phyloP scores from a whole-genome alignment of 371 early-diverging fungal species.

The Mucor piriformis region DNA sequence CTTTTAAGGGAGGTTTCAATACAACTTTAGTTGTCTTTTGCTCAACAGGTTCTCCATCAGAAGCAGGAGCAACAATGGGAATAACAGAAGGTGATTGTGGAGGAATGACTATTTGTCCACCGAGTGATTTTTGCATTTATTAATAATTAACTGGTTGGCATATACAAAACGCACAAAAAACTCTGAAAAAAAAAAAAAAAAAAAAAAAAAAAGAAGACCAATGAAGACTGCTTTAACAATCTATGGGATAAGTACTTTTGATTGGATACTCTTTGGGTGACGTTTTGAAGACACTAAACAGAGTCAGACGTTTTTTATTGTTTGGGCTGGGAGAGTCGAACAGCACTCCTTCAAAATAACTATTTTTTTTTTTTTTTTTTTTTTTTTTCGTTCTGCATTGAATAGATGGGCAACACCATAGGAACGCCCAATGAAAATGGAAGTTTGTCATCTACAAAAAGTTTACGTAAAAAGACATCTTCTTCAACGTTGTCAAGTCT shows the following conservation, averaged over 20 bases:
- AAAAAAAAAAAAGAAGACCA: background rate
- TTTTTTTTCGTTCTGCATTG: background rate
- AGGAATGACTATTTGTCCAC: conserved; percentile 49
- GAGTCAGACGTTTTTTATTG: too few species aligned
- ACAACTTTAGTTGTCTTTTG: conserved; percentile 20
- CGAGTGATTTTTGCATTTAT: conserved; percentile 36
- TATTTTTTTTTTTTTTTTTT: conserved; percentile 3
- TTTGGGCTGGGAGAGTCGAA: too few species aligned
- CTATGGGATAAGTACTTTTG: too few species aligned
- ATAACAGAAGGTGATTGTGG: conserved; percentile 56
- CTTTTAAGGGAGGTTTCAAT: conserved; percentile 43
- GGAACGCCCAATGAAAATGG: conserved; percentile 24
- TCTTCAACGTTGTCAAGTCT: conserved; percentile 47
- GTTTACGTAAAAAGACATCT: conserved; percentile 44
- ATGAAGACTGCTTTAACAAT: too few species aligned
- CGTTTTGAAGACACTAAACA: too few species aligned
- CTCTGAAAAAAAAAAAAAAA: background rate
- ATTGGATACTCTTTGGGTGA: too few species aligned
- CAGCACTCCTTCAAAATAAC: background rate
- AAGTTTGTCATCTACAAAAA: conserved; percentile 40
- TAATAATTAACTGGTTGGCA: conserved; percentile 2
- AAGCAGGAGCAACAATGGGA: conserved; percentile 58
- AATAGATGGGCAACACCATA: conserved; percentile 35
- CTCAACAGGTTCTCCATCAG: conserved; percentile 25
- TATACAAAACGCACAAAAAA: background rate